Evolutionary conservation across 192 early-diverging fungal species (phyloP).

Genomic region (Podila minutissima): DNA sequence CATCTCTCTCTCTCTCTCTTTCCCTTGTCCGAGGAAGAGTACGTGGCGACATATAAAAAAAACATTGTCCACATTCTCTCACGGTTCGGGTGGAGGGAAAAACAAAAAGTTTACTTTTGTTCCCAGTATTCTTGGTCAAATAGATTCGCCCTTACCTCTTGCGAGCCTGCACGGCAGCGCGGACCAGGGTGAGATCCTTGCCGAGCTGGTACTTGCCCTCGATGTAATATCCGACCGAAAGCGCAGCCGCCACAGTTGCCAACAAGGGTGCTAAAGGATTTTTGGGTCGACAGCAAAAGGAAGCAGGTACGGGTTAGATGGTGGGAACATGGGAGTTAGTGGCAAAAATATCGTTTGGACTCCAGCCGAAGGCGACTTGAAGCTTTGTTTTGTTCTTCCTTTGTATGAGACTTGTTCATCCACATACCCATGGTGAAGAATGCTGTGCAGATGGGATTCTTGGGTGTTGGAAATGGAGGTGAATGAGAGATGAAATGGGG

Average conservation of each 20-base stretch:
- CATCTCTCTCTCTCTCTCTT: background rate
- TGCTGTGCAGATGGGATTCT: background rate
- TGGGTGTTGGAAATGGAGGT: background rate
- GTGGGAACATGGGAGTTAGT: background rate
- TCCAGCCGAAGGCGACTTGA: no score
- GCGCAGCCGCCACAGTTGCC: conserved; percentile 23
- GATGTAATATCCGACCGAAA: conserved; percentile 25
- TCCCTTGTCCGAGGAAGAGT: background rate
- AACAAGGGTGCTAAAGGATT: conserved; percentile 5
- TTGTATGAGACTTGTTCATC: no score
- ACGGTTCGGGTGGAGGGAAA: no score
- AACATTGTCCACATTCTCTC: no score
- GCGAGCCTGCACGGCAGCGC: background rate
- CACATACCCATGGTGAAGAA: background rate
- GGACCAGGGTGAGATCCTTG: conserved; percentile 22
- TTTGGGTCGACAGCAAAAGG: background rate
- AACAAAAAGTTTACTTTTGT: no score
- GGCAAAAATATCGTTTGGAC: background rate
- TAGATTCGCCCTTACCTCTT: conserved; percentile 9
- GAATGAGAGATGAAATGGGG: no score
- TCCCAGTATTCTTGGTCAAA: background rate
- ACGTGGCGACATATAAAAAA: background rate
- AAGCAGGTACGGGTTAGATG: no score
- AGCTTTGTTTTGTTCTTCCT: no score
- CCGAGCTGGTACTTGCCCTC: conserved; percentile 35